phyloP scores from a whole-genome alignment of 768 basidiomycete genomes.

The Pulveroboletus frians region DNA sequence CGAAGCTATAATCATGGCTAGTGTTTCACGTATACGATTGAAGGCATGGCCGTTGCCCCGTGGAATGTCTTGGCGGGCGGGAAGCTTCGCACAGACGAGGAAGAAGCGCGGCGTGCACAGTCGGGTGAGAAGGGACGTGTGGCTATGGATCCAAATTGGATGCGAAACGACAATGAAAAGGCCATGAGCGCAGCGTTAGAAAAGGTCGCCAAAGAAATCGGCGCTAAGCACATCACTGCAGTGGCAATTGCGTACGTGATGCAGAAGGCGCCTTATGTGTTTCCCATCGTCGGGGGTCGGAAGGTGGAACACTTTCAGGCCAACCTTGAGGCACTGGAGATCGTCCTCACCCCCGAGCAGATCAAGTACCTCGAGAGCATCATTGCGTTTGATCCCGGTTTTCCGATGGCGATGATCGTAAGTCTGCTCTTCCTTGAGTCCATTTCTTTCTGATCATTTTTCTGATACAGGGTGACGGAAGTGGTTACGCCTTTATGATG shows the following conservation, averaged over 20 bases:
- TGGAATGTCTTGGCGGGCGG: slow-evolving; percentile 33
- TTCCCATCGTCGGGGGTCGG: slow-evolving; percentile 40
- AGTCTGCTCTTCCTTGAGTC: slow-evolving; percentile 10
- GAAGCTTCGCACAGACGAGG: slow-evolving; percentile 28
- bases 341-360: slow-evolving; percentile 36
- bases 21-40: neutral
- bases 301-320: slow-evolving; percentile 40
- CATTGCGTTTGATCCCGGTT: slow-evolving; percentile 37
- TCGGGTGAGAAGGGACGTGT: slow-evolving; percentile 38
- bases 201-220: slow-evolving; percentile 37
- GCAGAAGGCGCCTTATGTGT: slow-evolving; percentile 42
- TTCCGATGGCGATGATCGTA: slow-evolving; percentile 33
- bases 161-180: slow-evolving; percentile 31
- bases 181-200: slow-evolving; percentile 35
- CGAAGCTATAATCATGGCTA: neutral
- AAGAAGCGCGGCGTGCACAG: slow-evolving; percentile 23
- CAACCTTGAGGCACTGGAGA: slow-evolving; percentile 41
- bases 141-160: slow-evolving; percentile 23
- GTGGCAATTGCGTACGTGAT: slow-evolving; percentile 44
- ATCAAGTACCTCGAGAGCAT: slow-evolving; percentile 35
- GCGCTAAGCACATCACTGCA: slow-evolving; percentile 29
- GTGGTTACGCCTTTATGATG: slow-evolving; percentile 13
- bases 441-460: neutral
- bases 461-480: slow-evolving; percentile 24
- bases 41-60: slow-evolving; percentile 31